Percentiles rank a stretch among this genome's conserved stretches.
These are phyloP conservation scores for Penicillium longicatenatum DNA, from an alignment of 495 filamentous ascomycete genomes.

Conservation along the genomic window DNA sequence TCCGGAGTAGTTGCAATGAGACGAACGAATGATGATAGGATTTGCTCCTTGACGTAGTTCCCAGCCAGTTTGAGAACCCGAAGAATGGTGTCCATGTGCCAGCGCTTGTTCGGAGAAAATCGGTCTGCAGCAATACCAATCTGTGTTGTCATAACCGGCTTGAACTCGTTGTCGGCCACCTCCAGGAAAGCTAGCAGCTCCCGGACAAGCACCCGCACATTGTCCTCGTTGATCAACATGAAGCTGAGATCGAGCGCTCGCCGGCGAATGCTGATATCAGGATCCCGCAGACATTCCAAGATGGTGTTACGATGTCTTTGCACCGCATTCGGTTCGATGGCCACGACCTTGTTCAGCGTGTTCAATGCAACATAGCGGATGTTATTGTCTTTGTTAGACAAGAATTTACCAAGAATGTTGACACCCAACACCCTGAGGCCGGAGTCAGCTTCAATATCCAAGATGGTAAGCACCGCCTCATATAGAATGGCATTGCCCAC, in stretches of 20 bases:
- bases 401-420: constrained; percentile 97
- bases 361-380: constrained; percentile 98
- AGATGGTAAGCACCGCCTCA: constrained; percentile 94
- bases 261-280: constrained; percentile 97
- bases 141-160: constrained; percentile 93
- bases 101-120: constrained; percentile 93
- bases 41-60: constrained; percentile 96
- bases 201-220: constrained; percentile 88
- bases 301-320: constrained; percentile 97
- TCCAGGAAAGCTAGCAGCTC: constrained; percentile 94
- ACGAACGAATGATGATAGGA: constrained; percentile 93
- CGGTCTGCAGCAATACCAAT: constrained; percentile 96
- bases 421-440: constrained; percentile 91
- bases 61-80: constrained; percentile 93
- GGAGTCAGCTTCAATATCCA: constrained; percentile 97
- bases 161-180: constrained; percentile 97
- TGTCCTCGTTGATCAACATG: constrained; percentile 94
- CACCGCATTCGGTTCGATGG: constrained; percentile 96
- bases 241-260: constrained; percentile 96
- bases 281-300: constrained; percentile 91
- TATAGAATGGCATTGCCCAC: constrained; percentile 98
- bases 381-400: constrained; percentile 97
- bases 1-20: constrained; percentile 94
- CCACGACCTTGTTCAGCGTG: constrained; percentile 96
- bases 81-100: constrained; percentile 97